These are phyloP conservation scores for Podaxis sp. DNA, from an alignment of 768 basidiomycete genomes.

Conservation along the genomic window DNA sequence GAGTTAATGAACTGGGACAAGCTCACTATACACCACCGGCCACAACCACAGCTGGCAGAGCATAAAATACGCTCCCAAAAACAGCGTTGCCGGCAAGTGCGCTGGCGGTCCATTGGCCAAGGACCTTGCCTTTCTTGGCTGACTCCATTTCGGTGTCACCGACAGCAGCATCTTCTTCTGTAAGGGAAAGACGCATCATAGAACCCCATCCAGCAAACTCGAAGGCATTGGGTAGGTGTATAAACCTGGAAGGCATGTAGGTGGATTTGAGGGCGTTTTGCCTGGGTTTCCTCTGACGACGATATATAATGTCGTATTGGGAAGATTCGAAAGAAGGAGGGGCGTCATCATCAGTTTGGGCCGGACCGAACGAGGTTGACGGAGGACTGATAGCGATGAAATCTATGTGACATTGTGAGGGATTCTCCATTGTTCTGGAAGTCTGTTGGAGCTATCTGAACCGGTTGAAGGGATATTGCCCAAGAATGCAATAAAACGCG, in stretches of 20 bases:
- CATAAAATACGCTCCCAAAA: constrained; percentile 65
- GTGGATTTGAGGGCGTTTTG: constrained; percentile 34
- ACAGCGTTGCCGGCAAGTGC: constrained; percentile 67
- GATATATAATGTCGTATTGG: constrained; percentile 53
- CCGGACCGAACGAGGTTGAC: not conserved
- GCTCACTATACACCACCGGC: constrained; percentile 62
- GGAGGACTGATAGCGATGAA: not conserved
- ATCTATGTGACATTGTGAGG: not conserved
- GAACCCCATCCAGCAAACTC: constrained; percentile 76
- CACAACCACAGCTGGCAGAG: constrained; percentile 60
- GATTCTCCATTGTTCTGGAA: not conserved
- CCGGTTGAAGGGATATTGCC: not conserved
- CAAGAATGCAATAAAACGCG: too few relatives aligned
- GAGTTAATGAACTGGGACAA: not conserved
- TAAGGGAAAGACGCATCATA: constrained; percentile 40
- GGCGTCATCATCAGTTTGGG: not conserved
- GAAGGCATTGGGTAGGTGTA: constrained; percentile 57
- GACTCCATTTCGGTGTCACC: constrained; percentile 27
- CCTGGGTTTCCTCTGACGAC: constrained; percentile 46
- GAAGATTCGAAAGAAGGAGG: constrained; percentile 44
- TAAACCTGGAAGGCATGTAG: constrained; percentile 52
- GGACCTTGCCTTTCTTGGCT: constrained; percentile 30
- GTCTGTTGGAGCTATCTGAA: not conserved
- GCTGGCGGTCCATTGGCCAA: constrained; percentile 63
- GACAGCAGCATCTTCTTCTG: constrained; percentile 32